Conservation (phyloP, 208 protist genomes). For the Trypanosoma vivax region DNA sequence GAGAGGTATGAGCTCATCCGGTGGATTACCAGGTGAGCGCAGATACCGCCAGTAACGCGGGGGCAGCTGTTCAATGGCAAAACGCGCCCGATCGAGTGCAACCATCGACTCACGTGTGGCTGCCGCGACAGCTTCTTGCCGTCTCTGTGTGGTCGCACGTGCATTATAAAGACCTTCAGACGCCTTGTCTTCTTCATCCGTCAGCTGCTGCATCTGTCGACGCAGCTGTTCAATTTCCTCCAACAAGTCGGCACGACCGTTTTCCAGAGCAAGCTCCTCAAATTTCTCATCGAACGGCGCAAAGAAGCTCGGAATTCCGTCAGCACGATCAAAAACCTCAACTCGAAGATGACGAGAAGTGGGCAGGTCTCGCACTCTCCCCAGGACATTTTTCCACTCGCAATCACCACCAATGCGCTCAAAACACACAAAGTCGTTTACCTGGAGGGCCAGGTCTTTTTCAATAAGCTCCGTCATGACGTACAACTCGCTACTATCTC, state of each 20-base stretch:
- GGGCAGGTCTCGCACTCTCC: conserved; percentile 53
- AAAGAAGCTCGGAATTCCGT: conserved; percentile 27
- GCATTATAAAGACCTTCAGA: conserved; percentile 39
- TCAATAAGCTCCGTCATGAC: neutral
- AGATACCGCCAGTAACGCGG: conserved; percentile 51
- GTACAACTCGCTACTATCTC: neutral
- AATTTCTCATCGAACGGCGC: conserved; percentile 30
- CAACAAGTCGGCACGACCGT: conserved; percentile 36
- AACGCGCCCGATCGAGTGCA: conserved; percentile 39
- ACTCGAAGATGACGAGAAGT: conserved; percentile 50
- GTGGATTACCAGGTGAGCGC: conserved; percentile 24
- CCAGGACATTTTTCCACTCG: conserved; percentile 55
- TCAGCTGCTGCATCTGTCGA: conserved; percentile 30
- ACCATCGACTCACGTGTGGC: conserved; percentile 28
- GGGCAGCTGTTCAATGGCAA: conserved; percentile 26
- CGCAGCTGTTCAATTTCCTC: conserved; percentile 44
- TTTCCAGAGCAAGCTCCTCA: conserved; percentile 26
- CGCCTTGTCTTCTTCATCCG: conserved; percentile 40
- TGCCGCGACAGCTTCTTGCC: conserved; percentile 30
- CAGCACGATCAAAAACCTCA: conserved; percentile 45
- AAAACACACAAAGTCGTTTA: conserved; percentile 70
- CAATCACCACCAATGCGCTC: conserved; percentile 41
- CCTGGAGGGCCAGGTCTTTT: conserved; percentile 20
- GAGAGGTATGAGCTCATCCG: conserved; percentile 24
- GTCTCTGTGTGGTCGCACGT: conserved; percentile 39